Evolutionary conservation across 1,139 yeast species (phyloP), one percentile per base, ranked within the genome.

Genomic region (Blastobotrys capitulatus): DNA sequence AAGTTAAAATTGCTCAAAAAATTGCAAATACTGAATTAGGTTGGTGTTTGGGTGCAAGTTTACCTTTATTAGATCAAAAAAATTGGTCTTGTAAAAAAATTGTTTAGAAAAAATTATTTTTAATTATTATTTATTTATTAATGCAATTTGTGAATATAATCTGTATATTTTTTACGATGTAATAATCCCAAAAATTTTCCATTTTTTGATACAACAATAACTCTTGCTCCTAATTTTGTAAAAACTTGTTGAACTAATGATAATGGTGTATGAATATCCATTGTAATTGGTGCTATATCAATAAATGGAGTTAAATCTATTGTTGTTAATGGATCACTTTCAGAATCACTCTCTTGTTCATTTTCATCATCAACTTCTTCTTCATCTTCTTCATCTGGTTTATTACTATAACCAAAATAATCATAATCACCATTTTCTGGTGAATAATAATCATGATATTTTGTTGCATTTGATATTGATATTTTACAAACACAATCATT

Each of bases 11-110:
- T 7, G 97, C 97, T 8, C 81, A 87, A 72, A 88, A 80, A 63
- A 88, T 92, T 58, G 85, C 82, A 52, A 81, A 82, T 62, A 89
- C 87, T 62, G 98, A 92, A 70, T 75, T 92, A 48, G 98, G 97
- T 34, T 92, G 99, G 99, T 92, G 98, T 72, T 75, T 92, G 54
- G 99, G 99, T 58, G 98, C 98, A 2, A 87, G 97, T 0, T 76
- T 92, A 61, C 97, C 97, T 2, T 73, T 92, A 58, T 74, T 92
- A 58, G 92, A 86, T 37, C 68, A 70, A 42, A 72, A 78, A 13
- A 82, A 80, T 49, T 88, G 96, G 96, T 76, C 72, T 50, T 89
- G 96, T 71, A 51, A 54, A 44, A 32, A 19, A 39, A 18, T 12
- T 26, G 42, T 18, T 4, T 41, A 29, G 9, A 15, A 26, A 39